Evolutionary conservation across 768 basidiomycete genomes (phyloP), one percentile per base, ranked within the genome.

Genomic region (Nidularia pulvinata): DNA sequence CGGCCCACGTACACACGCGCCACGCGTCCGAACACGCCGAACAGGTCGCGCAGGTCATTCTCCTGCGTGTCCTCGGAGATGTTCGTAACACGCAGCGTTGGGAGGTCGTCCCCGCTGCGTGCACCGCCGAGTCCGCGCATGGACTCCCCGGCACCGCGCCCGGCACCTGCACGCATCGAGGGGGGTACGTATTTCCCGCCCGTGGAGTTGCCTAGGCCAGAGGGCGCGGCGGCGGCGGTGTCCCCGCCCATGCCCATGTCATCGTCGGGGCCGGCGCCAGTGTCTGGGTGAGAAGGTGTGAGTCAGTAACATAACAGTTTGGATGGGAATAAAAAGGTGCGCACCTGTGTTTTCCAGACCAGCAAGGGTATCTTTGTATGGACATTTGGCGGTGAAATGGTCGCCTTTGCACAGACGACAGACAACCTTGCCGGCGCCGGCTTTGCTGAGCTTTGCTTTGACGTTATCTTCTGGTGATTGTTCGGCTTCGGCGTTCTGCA

Each of bases 321-420:
- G 25, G 25, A 30, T 30, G 25, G 25, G 25, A 30, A 30, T 30
- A 30, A 19, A 19, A 19, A 22, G 14, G 36, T 33, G 67, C 75
- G 50, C 62, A 81, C 86, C 86, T 4, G 74, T 72, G 10, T 76
- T 77, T 49, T 86, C 91, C 47, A 94, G 76, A 3, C 84, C 89
- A 7, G 86, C 88, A 11, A 99, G 82, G 7, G 91, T 89, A 62
- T 98, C 95, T 73, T 95, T 97, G 82, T 95, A 95, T 5, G 97
- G 97, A 81, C 97, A 98, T 70, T 95, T 95, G 57, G 95, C 91
- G 11, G 97, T 99, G 72, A 95, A 98, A 75, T 98, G 97, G 58
- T 90, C 91, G 50, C 96, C 97, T 67, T 96, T 93, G 76, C 97
- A 98, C 52, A 97, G 75, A 58, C 97, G 83, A 80, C 97, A 99